Evolutionary conservation across 495 filamentous ascomycete genomes (phyloP), one percentile per base, ranked within the genome.

Genomic region (Letharia columbiana): DNA sequence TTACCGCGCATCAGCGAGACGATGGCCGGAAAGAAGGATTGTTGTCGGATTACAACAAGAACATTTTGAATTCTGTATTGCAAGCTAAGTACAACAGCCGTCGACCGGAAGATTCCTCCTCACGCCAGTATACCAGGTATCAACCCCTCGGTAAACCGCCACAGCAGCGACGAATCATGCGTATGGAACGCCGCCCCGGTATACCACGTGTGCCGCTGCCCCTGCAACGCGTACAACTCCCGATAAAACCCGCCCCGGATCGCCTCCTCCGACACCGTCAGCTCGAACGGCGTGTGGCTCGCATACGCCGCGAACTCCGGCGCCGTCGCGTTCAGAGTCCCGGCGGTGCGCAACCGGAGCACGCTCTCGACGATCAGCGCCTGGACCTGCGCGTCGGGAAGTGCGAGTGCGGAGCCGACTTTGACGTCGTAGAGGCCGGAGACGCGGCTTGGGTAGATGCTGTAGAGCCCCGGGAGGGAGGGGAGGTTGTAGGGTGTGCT

Each of bases 201-300:
- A 64, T 78, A 86, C 63, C 70, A 86, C 15, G 82, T 85, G 17
- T 74, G 72, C 56, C 76, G 64, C n/a, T 75, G 66, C 1, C 83
- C 83, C 71, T 87, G 83, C 65, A 87, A 68, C 15, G 65, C 77
- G 66, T 81, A 77, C 63, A 82, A 66, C 33, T 77, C 65, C 61
- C 76, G 68, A 56, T 86, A 83, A 62, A 84, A 86, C 2, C 83
- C 83, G 39, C 50, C 60, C 35, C 63, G 64, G 35, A 84, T 80
- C 0, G 74, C 76, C 20, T 77, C 66, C 1, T 64, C 67, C 4
- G 71, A 62, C 3, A 76, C 75, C 13, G n/a, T 52, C 40, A 80
- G 49, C 49, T 73, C 62, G 40, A 73, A 80, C 0, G 75, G 77
- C 7, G 68, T 65, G 47, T 76, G 74, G 40, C 60, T 56, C 1